Evolutionary conservation across 495 filamentous ascomycete species (phyloP).

Genomic region (Penicillium bialowiezense): DNA sequence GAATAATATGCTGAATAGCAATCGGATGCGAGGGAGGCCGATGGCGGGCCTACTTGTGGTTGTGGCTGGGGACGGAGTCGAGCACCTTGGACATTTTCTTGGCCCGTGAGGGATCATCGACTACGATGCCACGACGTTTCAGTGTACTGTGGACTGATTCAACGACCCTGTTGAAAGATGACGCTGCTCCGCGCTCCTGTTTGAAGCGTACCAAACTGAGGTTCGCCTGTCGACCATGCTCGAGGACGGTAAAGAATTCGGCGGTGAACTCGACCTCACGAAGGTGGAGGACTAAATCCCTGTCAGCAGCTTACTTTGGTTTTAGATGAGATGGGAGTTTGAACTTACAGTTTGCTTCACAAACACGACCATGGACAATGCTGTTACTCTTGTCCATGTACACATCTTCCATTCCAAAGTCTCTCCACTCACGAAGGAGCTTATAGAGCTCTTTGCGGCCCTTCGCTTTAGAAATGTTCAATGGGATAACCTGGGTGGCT

Average conservation of each 20-base stretch:
- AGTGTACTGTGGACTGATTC: conserved; percentile 65
- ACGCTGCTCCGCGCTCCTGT: conserved; percentile 82
- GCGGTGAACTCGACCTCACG: conserved; percentile 76
- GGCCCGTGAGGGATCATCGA: conserved; percentile 59
- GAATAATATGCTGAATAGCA: neutral
- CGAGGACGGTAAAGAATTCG: conserved; percentile 81
- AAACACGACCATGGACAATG: conserved; percentile 73
- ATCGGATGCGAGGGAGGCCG: neutral
- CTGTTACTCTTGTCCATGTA: conserved; percentile 69
- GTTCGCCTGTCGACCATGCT: conserved; percentile 65
- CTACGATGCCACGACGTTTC: conserved; percentile 55
- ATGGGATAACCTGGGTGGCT: conserved; percentile 66
- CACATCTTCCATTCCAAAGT: conserved; percentile 74
- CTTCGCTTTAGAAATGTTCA: conserved; percentile 63
- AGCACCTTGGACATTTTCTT: conserved; percentile 58
- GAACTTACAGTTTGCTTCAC: conserved; percentile 73
- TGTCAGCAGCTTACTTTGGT: conserved; percentile 3
- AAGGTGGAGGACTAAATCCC: conserved; percentile 59
- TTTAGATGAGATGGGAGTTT: too few species aligned
- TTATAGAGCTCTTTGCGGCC: conserved; percentile 71
- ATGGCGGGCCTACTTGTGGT: neutral
- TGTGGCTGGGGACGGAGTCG: conserved; percentile 26
- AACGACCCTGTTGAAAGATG: conserved; percentile 79
- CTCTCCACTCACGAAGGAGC: conserved; percentile 73
- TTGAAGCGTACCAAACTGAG: conserved; percentile 80